These are phyloP conservation scores for Canna indica DNA, from an alignment of 176 grass and related monocot genomes.

Conservation along the genomic window DNA sequence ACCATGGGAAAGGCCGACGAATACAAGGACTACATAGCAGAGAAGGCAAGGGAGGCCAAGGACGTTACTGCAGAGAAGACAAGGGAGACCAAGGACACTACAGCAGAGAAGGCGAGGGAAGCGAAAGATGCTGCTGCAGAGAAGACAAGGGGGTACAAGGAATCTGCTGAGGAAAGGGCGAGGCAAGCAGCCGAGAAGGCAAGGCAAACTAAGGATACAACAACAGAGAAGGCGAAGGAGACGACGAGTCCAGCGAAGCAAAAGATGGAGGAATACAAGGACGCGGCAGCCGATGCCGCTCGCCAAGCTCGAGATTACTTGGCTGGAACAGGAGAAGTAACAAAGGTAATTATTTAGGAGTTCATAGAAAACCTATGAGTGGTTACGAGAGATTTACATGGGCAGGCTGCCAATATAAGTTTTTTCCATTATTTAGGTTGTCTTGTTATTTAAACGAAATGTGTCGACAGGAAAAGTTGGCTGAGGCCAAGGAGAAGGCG, in stretches of 20 bases:
- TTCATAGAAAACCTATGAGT: too few relatives aligned
- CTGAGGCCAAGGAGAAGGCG: conserved; percentile 13
- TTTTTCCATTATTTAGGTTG: too few relatives aligned
- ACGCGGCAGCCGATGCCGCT: conserved; percentile 25
- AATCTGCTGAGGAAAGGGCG: conserved; percentile 31
- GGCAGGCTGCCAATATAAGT: too few relatives aligned
- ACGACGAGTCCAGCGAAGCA: conserved; percentile 24
- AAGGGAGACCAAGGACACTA: conserved; percentile 10
- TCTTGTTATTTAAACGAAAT: too few relatives aligned
- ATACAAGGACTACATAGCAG: neutral
- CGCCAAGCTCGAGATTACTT: conserved; percentile 28
- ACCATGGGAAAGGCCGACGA: conserved; percentile 21
- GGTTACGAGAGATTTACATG: too few relatives aligned
- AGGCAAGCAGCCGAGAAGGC: conserved; percentile 37
- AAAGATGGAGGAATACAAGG: conserved; percentile 27
- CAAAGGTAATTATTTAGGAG: conserved; percentile 5
- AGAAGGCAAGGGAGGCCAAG: conserved; percentile 12
- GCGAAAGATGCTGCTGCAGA: neutral
- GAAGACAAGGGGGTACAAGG: conserved; percentile 12
- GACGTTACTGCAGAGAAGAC: conserved; percentile 3
- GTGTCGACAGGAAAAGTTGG: conserved; percentile 33
- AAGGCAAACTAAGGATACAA: neutral
- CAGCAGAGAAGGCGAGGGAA: conserved; percentile 1
- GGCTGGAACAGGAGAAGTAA: conserved; percentile 28
- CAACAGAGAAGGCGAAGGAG: conserved; percentile 8